Percentiles rank a stretch among this genome's conserved stretches.
Conservation (phyloP, 2,329 filamentous ascomycete genomes). For the Camptophora hylomeconis region DNA sequence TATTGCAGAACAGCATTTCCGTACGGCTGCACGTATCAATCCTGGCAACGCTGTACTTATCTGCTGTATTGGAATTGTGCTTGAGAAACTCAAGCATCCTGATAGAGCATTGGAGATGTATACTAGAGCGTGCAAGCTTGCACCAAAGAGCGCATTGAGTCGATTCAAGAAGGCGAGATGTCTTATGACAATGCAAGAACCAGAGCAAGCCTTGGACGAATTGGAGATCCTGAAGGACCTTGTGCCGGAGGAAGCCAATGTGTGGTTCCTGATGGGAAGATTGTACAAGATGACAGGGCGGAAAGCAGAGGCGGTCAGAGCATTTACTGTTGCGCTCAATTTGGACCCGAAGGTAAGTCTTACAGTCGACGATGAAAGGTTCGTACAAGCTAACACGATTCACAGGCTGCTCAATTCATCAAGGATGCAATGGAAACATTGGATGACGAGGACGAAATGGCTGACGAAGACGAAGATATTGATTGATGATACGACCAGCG, state of each 20-base stretch:
- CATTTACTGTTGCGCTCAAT: conserved; percentile 90
- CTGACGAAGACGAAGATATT: conserved; percentile 47
- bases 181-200: conserved; percentile 59
- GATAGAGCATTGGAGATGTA: conserved; percentile 70
- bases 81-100: conserved; percentile 79
- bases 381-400: conserved; percentile 11
- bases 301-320: conserved; percentile 66
- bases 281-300: conserved; percentile 47
- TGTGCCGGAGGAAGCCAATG: conserved; percentile 86
- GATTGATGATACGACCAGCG: conserved; percentile 20
- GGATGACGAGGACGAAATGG: conserved; percentile 59
- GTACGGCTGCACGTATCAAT: conserved; percentile 77
- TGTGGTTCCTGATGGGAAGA: conserved; percentile 79
- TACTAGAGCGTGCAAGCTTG: conserved; percentile 65
- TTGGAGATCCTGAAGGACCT: conserved; percentile 80
- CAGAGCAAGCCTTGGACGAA: conserved; percentile 64
- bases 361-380: not conserved
- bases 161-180: conserved; percentile 88
- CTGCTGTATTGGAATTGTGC: conserved; percentile 78
- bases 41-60: conserved; percentile 86
- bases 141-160: conserved; percentile 67
- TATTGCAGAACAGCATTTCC: conserved; percentile 82
- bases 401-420: conserved; percentile 77
- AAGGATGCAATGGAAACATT: conserved; percentile 93
- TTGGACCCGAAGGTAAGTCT: conserved; percentile 79